A percentile compares a stretch with the other conserved stretches of the same genome.
phyloP scores from a whole-genome alignment of 176 grass and related monocot species.

The Echinochloa phyllopogon region DNA sequence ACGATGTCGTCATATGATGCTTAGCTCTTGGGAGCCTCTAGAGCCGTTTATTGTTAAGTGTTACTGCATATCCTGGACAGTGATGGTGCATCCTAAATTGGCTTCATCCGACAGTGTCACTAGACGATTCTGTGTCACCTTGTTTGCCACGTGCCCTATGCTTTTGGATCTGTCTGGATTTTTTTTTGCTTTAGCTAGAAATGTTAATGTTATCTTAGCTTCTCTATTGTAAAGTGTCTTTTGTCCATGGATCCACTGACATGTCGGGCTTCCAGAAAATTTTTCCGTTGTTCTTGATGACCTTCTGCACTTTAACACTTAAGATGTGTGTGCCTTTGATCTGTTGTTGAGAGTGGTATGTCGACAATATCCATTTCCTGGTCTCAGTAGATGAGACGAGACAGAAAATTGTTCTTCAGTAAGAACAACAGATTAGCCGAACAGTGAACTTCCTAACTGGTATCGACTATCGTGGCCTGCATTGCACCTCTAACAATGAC shows the following conservation, averaged over 20 bases:
- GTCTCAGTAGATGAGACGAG: background rate
- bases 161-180: conserved; percentile 46
- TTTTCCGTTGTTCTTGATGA: background rate
- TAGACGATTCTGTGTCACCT: conserved; percentile 32
- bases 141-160: conserved; percentile 28
- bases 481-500: background rate
- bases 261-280: background rate
- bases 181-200: conserved; percentile 14
- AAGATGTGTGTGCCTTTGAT: background rate
- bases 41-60: conserved; percentile 8
- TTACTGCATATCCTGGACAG: conserved; percentile 5
- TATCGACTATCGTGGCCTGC: background rate
- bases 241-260: conserved; percentile 37
- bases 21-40: conserved; percentile 34
- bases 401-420: conserved; percentile 1
- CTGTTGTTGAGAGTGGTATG: background rate
- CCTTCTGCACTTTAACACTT: background rate
- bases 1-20: conserved; percentile 15
- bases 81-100: conserved; percentile 9
- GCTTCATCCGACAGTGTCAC: conserved; percentile 30
- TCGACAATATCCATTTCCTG: background rate
- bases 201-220: conserved; percentile 59
- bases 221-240: conserved; percentile 17
- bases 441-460: background rate
- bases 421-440: background rate